These are phyloP conservation scores for Fraxinus quadrangulata DNA, from an alignment of 257 asterid genomes.

Conservation along the genomic window DNA sequence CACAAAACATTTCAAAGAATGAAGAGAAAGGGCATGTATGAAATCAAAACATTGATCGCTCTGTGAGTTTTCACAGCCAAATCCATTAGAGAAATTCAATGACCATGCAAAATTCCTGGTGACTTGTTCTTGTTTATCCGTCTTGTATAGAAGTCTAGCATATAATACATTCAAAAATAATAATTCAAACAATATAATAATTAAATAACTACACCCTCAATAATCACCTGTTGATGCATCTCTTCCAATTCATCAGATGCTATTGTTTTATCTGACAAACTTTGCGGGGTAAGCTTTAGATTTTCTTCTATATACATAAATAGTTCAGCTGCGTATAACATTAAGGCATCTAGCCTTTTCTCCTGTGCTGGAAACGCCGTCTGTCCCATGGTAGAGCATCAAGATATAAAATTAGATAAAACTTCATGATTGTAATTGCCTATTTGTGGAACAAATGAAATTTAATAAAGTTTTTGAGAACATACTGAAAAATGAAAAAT, in stretches of 20 bases:
- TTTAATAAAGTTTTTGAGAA: neutral
- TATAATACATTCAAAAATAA: neutral
- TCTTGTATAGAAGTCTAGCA: neutral
- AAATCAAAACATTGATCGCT: neutral
- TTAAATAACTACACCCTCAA: constrained; percentile 21
- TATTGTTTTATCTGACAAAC: constrained; percentile 85
- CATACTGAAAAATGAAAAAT: neutral
- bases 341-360: constrained; percentile 84
- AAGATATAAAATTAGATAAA: constrained; percentile 24
- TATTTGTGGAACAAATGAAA: neutral
- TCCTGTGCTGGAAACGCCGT: constrained; percentile 86
- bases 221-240: constrained; percentile 85
- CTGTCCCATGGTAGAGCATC: constrained; percentile 42
- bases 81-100: neutral
- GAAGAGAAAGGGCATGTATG: neutral
- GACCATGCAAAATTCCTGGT: neutral
- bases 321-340: constrained; percentile 73
- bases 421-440: constrained; percentile 15
- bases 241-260: constrained; percentile 92
- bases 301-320: constrained; percentile 82
- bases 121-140: neutral
- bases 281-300: constrained; percentile 84
- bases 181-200: constrained; percentile 19
- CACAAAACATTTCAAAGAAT: constrained; percentile 11
- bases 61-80: neutral